phyloP scores from a whole-genome alignment of 2,329 filamentous ascomycete genomes.

The Zymoseptoria brevis region DNA sequence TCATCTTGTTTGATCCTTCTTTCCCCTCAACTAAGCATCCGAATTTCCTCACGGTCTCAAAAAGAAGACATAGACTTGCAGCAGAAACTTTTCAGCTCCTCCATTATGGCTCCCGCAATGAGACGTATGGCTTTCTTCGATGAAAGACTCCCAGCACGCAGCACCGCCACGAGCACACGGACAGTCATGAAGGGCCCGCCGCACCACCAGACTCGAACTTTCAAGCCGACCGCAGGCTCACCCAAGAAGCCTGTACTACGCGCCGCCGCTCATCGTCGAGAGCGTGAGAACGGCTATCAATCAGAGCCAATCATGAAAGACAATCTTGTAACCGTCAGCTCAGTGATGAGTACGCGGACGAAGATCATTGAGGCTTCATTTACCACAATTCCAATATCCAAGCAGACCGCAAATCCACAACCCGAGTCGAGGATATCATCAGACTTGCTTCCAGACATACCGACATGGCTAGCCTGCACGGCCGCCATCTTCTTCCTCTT shows the following conservation, averaged over 20 bases:
- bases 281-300: background rate
- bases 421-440: background rate
- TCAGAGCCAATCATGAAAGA: background rate
- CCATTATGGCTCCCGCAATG: background rate
- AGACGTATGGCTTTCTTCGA: background rate
- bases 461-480: background rate
- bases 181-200: background rate
- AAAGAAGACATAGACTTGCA: background rate
- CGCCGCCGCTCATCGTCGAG: background rate
- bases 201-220: background rate
- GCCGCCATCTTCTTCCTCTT: constrained; percentile 8
- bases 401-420: background rate
- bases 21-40: background rate
- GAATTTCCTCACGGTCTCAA: background rate
- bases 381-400: background rate
- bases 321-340: background rate
- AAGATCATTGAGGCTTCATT: background rate
- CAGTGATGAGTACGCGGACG: background rate
- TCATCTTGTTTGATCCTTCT: background rate
- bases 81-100: background rate
- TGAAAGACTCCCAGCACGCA: background rate
- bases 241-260: background rate
- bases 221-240: background rate
- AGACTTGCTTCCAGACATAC: constrained; percentile 6
- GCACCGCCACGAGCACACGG: background rate